These are phyloP conservation scores for Exutisphaerella laricina DNA, from an alignment of 2,329 filamentous ascomycete species.

Conservation along the genomic window DNA sequence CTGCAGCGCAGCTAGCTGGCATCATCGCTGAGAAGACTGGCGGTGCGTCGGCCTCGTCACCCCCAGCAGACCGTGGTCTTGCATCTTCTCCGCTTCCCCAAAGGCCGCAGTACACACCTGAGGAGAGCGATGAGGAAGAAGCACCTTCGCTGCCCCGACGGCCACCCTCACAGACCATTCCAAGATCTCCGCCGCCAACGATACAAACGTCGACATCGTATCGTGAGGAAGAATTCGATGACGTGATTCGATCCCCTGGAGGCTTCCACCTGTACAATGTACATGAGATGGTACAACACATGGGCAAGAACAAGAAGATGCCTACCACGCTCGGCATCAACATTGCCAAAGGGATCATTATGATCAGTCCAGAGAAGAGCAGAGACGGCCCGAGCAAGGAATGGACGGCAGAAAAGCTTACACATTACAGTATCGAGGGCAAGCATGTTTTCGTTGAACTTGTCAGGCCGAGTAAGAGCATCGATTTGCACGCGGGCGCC, in stretches of 20 bases:
- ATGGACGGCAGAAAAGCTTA: constrained; percentile 91
- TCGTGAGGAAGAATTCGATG: constrained; percentile 41
- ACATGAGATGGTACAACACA: constrained; percentile 93
- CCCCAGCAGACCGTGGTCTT: constrained; percentile 29
- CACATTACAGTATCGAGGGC: constrained; percentile 95
- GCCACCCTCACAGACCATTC: constrained; percentile 45
- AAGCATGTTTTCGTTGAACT: constrained; percentile 97
- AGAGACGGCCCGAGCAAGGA: constrained; percentile 80
- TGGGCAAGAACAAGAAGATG: constrained; percentile 98
- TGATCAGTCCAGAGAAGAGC: constrained; percentile 81
- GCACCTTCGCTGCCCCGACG: constrained; percentile 59
- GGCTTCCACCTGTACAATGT: constrained; percentile 95
- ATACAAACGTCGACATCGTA: constrained; percentile 33
- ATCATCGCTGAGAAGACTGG: constrained; percentile 48
- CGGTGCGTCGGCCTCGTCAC: constrained; percentile 21
- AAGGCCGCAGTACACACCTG: constrained; percentile 55
- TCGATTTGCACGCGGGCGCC: constrained; percentile 94
- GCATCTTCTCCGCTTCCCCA: constrained; percentile 49
- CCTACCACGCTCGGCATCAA: constrained; percentile 96
- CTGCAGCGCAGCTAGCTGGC: constrained; percentile 55
- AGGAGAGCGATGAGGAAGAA: constrained; percentile 62
- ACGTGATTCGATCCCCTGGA: constrained; percentile 54
- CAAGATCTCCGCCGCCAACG: constrained; percentile 44
- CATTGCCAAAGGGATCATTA: constrained; percentile 76
- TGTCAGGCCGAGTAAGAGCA: constrained; percentile 83